phyloP scores from a whole-genome alignment of 441 rosid species.

The Mallotus repandus region DNA sequence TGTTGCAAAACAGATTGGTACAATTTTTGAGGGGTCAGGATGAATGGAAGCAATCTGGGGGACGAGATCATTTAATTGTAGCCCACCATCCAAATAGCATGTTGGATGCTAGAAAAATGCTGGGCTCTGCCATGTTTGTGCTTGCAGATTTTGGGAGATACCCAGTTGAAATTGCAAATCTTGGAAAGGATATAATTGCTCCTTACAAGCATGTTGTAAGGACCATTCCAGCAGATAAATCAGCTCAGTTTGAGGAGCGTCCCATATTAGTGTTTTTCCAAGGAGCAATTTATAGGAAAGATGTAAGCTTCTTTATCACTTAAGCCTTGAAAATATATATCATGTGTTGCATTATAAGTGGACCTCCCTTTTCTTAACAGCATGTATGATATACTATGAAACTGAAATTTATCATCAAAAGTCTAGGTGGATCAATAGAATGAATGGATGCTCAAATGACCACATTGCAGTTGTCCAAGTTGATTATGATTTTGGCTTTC shows the following conservation, averaged over 20 bases:
- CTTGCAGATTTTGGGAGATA: slow-evolving; percentile 96
- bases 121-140: slow-evolving; percentile 85
- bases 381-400: background rate
- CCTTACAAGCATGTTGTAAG: slow-evolving; percentile 85
- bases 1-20: slow-evolving; percentile 64
- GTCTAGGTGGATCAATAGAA: background rate
- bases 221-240: slow-evolving; percentile 44
- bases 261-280: slow-evolving; percentile 73
- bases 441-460: background rate
- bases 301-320: slow-evolving; percentile 50
- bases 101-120: slow-evolving; percentile 59
- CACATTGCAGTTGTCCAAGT: background rate
- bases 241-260: slow-evolving; percentile 64
- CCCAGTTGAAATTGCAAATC: slow-evolving; percentile 61
- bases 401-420: background rate
- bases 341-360: too few species aligned
- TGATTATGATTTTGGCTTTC: slow-evolving; percentile 10
- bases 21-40: slow-evolving; percentile 49
- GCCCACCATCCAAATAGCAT: slow-evolving; percentile 99
- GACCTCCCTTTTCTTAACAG: background rate
- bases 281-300: slow-evolving; percentile 94
- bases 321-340: too few species aligned
- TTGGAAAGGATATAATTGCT: slow-evolving; percentile 76
- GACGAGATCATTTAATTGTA: slow-evolving; percentile 76
- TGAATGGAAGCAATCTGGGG: slow-evolving; percentile 77